Conservation (phyloP, 192 early-diverging fungal species). For the Linderina pennispora region DNA sequence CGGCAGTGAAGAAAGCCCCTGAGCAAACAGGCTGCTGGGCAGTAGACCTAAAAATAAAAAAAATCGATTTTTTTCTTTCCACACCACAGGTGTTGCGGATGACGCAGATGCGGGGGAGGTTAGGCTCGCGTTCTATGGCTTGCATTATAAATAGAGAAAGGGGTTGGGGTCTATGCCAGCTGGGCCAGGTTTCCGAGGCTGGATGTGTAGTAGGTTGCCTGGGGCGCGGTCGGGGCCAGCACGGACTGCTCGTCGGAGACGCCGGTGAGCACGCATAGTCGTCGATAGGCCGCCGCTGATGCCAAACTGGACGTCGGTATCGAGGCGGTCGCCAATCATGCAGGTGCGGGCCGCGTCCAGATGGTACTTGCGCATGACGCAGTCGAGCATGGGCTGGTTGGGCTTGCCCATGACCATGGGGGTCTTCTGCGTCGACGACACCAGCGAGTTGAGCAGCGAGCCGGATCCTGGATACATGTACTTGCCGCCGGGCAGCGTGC, state of each 20-base stretch:
- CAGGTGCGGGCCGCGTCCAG: slow-evolving; percentile 76
- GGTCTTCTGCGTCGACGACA: slow-evolving; percentile 66
- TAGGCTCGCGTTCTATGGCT: too few relatives aligned
- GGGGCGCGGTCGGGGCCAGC: slow-evolving; percentile 19
- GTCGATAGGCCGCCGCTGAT: slow-evolving; percentile 78
- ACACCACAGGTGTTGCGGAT: too few relatives aligned
- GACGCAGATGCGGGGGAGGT: too few relatives aligned
- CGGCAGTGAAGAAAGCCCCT: too few relatives aligned
- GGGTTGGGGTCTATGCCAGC: slow-evolving; percentile 8
- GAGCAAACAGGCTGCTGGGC: too few relatives aligned
- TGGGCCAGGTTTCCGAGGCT: slow-evolving; percentile 29
- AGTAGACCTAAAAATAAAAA: too few relatives aligned
- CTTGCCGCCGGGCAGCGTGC: slow-evolving; percentile 78
- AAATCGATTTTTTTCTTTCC: too few relatives aligned
- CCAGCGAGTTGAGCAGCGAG: slow-evolving; percentile 67
- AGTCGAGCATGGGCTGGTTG: slow-evolving; percentile 87
- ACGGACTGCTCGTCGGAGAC: slow-evolving; percentile 26
- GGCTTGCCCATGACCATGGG: slow-evolving; percentile 93
- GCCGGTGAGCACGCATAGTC: slow-evolving; percentile 88
- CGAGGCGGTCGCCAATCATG: slow-evolving; percentile 96
- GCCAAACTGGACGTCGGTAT: slow-evolving; percentile 97
- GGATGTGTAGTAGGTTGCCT: slow-evolving; percentile 28
- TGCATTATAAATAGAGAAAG: too few relatives aligned
- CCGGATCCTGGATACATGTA: slow-evolving; percentile 78
- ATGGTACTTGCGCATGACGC: slow-evolving; percentile 76